These are phyloP conservation scores for Nicotiana noctiflora DNA, from an alignment of 257 asterid species.

Conservation along the genomic window DNA sequence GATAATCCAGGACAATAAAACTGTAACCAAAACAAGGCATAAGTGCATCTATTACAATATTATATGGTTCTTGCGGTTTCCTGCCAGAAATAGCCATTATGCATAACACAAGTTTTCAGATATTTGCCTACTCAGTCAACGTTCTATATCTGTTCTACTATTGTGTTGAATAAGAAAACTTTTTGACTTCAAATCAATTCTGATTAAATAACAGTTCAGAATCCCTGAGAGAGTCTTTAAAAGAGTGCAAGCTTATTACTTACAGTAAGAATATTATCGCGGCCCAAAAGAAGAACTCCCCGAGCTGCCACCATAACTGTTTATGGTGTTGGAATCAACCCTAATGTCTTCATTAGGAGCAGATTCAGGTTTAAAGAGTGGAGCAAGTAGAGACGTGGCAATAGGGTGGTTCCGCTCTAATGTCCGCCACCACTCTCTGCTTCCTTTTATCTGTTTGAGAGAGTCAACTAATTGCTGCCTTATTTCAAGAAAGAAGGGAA, in stretches of 20 bases:
- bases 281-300: slow-evolving; percentile 15
- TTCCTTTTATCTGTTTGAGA: slow-evolving; percentile 22
- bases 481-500: slow-evolving; percentile 13
- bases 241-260: background rate
- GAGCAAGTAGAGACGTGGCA: background rate
- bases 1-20: no score
- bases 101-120: no score
- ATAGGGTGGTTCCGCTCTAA: background rate
- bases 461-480: slow-evolving; percentile 3
- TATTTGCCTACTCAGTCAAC: no score
- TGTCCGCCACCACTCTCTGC: slow-evolving; percentile 14
- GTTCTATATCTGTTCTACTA: no score
- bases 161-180: background rate
- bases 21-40: no score
- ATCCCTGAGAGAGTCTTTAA: background rate
- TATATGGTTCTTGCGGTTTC: no score
- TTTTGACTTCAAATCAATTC: background rate
- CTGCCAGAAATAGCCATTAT: no score
- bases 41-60: no score
- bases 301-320: background rate
- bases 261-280: background rate
- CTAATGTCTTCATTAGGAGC: background rate
- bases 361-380: background rate
- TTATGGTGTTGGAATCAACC: background rate
- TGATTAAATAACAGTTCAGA: background rate